A percentile compares a stretch with the other conserved stretches of the same genome.
These are phyloP conservation scores for Nitzschia sp. DNA, from an alignment of 108 stramenopile genomes.

Conservation along the genomic window DNA sequence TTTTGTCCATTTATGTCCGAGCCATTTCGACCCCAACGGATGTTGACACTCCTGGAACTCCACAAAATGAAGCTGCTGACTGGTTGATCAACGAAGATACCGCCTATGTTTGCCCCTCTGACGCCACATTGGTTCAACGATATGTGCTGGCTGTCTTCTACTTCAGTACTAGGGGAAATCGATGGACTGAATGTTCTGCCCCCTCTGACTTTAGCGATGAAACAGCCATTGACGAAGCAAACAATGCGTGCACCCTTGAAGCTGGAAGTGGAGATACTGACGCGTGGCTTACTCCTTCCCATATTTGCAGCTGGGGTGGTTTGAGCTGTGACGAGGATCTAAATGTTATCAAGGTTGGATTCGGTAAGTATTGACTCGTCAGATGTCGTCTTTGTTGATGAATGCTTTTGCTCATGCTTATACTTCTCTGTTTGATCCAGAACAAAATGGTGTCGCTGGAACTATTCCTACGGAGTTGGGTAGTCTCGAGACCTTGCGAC, in stretches of 20 bases:
- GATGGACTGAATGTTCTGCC: slow-evolving; percentile 64
- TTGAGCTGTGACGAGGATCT: slow-evolving; percentile 43
- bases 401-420: not conserved
- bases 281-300: slow-evolving; percentile 60
- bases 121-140: slow-evolving; percentile 44
- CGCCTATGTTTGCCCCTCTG: slow-evolving; percentile 42
- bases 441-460: slow-evolving; percentile 60
- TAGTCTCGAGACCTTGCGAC: slow-evolving; percentile 36
- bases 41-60: slow-evolving; percentile 35
- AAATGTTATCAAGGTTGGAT: slow-evolving; percentile 34
- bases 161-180: slow-evolving; percentile 44
- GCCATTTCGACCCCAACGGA: slow-evolving; percentile 29
- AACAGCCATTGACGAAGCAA: slow-evolving; percentile 40
- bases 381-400: not conserved
- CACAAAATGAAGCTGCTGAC: slow-evolving; percentile 40
- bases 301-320: slow-evolving; percentile 71
- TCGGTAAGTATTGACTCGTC: slow-evolving; percentile 39
- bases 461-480: slow-evolving; percentile 55
- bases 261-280: slow-evolving; percentile 27
- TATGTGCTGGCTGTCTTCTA: slow-evolving; percentile 58
- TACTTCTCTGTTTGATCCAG: slow-evolving; percentile 25
- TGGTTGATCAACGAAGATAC: slow-evolving; percentile 58
- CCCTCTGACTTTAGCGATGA: slow-evolving; percentile 31
- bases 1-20: slow-evolving; percentile 36
- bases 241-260: slow-evolving; percentile 38